These are phyloP conservation scores for Drechslerella dactyloides DNA, from an alignment of 2,329 filamentous ascomycete species.

Conservation along the genomic window DNA sequence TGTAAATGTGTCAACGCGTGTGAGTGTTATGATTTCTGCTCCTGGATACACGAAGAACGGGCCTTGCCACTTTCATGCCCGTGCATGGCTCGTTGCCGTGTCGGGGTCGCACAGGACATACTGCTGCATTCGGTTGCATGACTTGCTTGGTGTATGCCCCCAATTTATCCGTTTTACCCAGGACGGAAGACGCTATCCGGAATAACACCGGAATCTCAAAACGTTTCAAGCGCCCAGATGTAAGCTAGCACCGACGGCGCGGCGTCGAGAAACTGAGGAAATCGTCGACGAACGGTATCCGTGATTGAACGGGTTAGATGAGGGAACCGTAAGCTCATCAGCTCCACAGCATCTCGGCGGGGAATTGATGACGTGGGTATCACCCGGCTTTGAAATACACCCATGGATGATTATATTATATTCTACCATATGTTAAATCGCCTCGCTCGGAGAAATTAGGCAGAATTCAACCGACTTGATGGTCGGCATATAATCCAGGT, in stretches of 20 bases:
- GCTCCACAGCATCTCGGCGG: conserved; percentile 8
- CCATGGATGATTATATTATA: too few species aligned
- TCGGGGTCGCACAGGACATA: conserved; percentile 3
- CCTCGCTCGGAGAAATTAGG: conserved; percentile 29
- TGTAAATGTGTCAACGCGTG: too few species aligned
- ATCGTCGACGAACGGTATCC: too few species aligned
- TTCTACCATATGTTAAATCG: too few species aligned
- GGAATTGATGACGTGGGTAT: conserved; percentile 11
- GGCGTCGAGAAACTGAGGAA: background rate
- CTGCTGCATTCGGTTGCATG: background rate
- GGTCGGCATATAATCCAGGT: conserved; percentile 11
- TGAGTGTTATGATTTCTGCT: too few species aligned
- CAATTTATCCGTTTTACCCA: conserved; percentile 37
- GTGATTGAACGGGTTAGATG: background rate
- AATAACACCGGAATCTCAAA: conserved; percentile 34
- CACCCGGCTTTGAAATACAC: background rate
- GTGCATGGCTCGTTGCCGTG: background rate
- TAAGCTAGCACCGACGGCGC: background rate
- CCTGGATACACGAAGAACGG: too few species aligned
- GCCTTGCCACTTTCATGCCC: too few species aligned
- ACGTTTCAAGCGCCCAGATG: background rate
- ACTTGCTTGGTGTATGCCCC: background rate
- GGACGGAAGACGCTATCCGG: conserved; percentile 14
- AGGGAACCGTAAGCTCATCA: conserved; percentile 5
- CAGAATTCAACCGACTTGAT: conserved; percentile 47